Base-by-base conservation (phyloP, 257 asterid species). In the Cordia subcordata region DNA sequence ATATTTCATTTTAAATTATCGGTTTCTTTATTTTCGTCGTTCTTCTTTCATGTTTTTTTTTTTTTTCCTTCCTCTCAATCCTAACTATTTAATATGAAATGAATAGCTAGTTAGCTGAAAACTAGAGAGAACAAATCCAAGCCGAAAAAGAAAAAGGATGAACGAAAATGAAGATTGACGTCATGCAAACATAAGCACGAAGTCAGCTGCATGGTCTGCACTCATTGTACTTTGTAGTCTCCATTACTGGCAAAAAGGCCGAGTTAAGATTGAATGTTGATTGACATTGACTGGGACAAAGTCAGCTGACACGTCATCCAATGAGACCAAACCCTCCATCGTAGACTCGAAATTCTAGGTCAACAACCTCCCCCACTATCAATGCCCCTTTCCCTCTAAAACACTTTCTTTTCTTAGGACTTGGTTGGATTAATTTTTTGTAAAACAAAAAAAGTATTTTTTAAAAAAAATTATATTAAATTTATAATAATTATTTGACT, bases 321-420 rank as follows among this genome's bases (percentile, higher is more conserved):
- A n/a, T 42, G 11, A 14, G 50, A 16, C 62, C 46, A 12, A n/a
- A 37, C 51, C 62, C n/a, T n/a, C 35, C 62, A 19, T 4, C 16
- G 13, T 17, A 37, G 49, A 13, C 33, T 13, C 33, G 10, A 38
- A 57, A 13, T 57, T 44, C 51, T 15, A 57, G 62, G 50, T 57
- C 50, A 57, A 57, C 62, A 57, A 38, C 62, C 32, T 37, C 62
- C 27, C 51, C 62, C 46, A 58, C 27, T 39, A 44, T 42, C 49
- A 3, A 16, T 44, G n/a, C 27, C 21, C 15, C 18, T 4, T 35
- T 57, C 16, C 50, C 19, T 15, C 4, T 11, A 33, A 35, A 12
- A 19, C 21, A 19, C 21, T 37, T 17, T 58, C 21, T 12, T 38
- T n/a, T n/a, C n/a, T n/a, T n/a, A n/a, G n/a, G n/a, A n/a, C n/a